A percentile compares a stretch with the other conserved stretches of the same genome.
These are phyloP conservation scores for Ustilago tritici DNA, from an alignment of 1,284 basidiomycete species.

Conservation along the genomic window DNA sequence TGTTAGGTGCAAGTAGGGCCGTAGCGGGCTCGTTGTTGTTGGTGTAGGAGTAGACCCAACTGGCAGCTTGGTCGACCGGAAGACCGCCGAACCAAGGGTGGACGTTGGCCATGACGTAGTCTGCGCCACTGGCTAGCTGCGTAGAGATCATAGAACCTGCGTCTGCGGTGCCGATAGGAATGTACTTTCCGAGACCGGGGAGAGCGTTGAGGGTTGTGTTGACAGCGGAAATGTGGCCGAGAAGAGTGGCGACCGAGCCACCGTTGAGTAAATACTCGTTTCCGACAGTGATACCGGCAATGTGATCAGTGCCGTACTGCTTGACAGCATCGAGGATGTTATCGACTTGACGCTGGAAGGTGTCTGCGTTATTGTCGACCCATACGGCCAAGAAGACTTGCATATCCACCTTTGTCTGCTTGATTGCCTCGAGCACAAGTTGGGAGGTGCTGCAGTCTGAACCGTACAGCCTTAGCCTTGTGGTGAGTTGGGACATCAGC, in stretches of 20 bases:
- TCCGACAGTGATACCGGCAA: constrained; percentile 79
- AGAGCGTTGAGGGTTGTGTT: constrained; percentile 74
- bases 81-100: constrained; percentile 81
- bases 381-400: constrained; percentile 86
- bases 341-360: constrained; percentile 80
- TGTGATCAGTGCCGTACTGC: constrained; percentile 81
- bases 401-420: constrained; percentile 88
- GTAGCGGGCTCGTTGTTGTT: constrained; percentile 73
- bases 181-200: constrained; percentile 70
- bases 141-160: constrained; percentile 81
- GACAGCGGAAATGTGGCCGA: constrained; percentile 76
- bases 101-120: constrained; percentile 80
- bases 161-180: constrained; percentile 88
- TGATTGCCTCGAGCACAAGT: constrained; percentile 80
- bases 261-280: constrained; percentile 68
- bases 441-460: constrained; percentile 74
- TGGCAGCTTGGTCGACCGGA: constrained; percentile 78
- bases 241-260: constrained; percentile 71
- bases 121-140: constrained; percentile 77
- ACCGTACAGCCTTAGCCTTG: constrained; percentile 65
- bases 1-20: constrained; percentile 73
- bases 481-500: constrained; percentile 70
- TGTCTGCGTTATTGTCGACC: constrained; percentile 76
- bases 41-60: constrained; percentile 77
- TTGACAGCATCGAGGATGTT: constrained; percentile 78